Conservation (phyloP, 345 rosid species). For the Lepidium africanum region DNA sequence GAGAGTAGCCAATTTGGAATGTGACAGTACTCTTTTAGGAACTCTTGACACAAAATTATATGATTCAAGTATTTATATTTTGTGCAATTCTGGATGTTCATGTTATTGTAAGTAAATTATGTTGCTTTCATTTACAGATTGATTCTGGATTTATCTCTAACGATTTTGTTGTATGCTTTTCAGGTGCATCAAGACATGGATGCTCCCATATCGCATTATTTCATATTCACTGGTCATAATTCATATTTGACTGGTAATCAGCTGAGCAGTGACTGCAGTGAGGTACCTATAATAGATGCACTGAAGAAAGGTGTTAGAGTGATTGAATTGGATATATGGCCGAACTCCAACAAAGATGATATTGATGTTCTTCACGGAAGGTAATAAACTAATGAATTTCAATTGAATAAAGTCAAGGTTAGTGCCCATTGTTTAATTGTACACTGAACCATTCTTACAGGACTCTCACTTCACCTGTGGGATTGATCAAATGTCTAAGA, state of each 20-base stretch:
- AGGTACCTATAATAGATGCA: conserved; percentile 62
- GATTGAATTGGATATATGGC: conserved; percentile 88
- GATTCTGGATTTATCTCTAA: neutral
- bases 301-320: conserved; percentile 77
- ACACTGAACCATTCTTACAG: conserved; percentile 29
- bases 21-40: neutral
- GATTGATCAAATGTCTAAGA: conserved; percentile 54
- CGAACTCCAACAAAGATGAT: conserved; percentile 54
- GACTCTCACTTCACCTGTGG: conserved; percentile 75
- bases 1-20: neutral
- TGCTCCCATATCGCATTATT: conserved; percentile 79
- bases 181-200: conserved; percentile 86
- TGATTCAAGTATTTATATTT: neutral
- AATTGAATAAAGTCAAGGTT: neutral
- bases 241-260: conserved; percentile 87
- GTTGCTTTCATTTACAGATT: neutral
- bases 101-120: neutral
- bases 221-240: conserved; percentile 76
- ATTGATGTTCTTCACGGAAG: conserved; percentile 81
- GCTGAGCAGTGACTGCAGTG: conserved; percentile 86
- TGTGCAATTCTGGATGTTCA: neutral
- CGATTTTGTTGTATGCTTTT: neutral
- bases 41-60: neutral
- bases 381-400: conserved; percentile 22
- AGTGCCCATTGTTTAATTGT: neutral